Evolutionary conservation across 352 stramenopile species (phyloP), one percentile per base, ranked within the genome.

Genomic region (Pythium folliculosum): DNA sequence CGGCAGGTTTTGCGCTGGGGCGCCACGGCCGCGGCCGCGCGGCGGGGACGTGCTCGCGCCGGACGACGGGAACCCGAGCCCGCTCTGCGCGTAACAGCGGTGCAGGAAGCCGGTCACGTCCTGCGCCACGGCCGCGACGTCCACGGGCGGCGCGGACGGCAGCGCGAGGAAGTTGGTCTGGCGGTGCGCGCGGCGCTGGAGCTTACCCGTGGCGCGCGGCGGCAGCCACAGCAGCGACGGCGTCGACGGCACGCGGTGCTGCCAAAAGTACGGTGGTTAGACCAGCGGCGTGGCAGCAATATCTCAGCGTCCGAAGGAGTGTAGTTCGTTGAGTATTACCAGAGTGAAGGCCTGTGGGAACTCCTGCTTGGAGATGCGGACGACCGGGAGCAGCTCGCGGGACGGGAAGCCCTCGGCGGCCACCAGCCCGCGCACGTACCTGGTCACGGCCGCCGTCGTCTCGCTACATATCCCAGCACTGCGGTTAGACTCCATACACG

Each of bases 111-210:
- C 32, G 14, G 43, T 12, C 14, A 72, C 49, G 14, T 44, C 56
- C 16, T 47, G 23, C 8, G 22, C 61, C n/a, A 37, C 21, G n/a
- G 48, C 12, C 21, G 1, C 25, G 17, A 38, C 58, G 48, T 45
- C 45, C 3, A 52, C 25, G 27, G 27, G 27, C 5, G 50, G 7
- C 1, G 35, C 44, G 1, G 71, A 71, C 38, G 27, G 27, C 27
- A 90, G 72, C 37, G 87, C 73, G n/a, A 90, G 62, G 21, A 82
- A 86, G 55, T 90, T 90, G 56, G 73, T 84, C 38, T 84, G 72
- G 5, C 71, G 58, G 49, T 86, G 77, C 17, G 80, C 73, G 51
- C 76, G 88, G 17, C 82, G 82, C 71, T 90, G 82, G 72, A 90
- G 88, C 16, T 60, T 54, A 3, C 64, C 67, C 3, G 75, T 74